Base-by-base conservation (phyloP, 257 asterid species). In the Asclepias syriaca region DNA sequence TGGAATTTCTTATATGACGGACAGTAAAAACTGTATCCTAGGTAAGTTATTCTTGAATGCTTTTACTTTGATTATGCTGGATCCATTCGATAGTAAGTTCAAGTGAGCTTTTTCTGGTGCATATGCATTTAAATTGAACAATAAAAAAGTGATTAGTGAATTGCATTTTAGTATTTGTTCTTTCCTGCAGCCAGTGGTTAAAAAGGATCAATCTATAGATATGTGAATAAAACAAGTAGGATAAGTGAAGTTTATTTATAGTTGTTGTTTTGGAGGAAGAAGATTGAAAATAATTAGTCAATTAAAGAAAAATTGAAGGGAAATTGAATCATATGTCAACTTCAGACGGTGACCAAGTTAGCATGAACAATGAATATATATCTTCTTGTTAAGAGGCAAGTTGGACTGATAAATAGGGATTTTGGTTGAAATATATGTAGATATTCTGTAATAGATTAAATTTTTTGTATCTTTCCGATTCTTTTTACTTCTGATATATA, bases 11-110 rank as follows among this genome's bases (percentile, higher is more conserved):
- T 32, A 45, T 56, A 12, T 66, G 57, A 27, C 24, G 50, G 73
- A 59, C 66, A 65, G 72, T 32, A 65, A 66, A 70, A 75, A 73
- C 70, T 75, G 66, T 64, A 71, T 32, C 40, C 70, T 32, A 65
- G 55, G 83, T 81, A 84, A 83, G 83, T 83, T 77, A 34, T 50
- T 60, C 40, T 13, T 18, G 18, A 16, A 19, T 66, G 37, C 65
- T 34, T 27, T 45, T 71, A 56, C 70, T 27, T 32, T 43, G 45
- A 27, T 69, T 60, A 19, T 49, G 43, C 18, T 40, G 72, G 10
- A 48, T 34, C 1, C 53, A 39, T 21, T n/a, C 12, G 10, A 10
- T n/a, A 4, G 5, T 46, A n/a, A 6, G 9, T 22, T 57, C 24
- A n/a, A n/a, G 16, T 57, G 11, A 29, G 27, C 34, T 10, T 22